Evolutionary conservation across 345 rosid species (phyloP).

Genomic region (Camelina laxa): DNA sequence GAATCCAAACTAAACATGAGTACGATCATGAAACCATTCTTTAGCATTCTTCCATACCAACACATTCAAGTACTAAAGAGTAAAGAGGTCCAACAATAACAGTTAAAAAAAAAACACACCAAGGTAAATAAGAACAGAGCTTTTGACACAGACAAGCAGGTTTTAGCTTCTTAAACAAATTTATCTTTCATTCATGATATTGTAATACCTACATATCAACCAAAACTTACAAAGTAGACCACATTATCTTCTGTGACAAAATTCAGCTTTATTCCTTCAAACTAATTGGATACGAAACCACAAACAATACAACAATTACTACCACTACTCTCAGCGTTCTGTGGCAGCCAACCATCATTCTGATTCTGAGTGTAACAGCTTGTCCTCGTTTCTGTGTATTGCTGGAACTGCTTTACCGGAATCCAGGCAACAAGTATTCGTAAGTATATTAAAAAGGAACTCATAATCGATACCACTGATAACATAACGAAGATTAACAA

Average conservation of each 20-base stretch:
- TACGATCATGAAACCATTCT: not conserved
- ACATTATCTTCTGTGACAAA: conserved; percentile 15
- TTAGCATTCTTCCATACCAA: not conserved
- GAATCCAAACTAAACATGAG: not conserved
- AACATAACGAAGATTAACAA: not conserved
- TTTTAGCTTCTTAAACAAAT: not conserved
- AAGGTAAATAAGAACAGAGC: not conserved
- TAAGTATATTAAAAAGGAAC: conserved; percentile 5
- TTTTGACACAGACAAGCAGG: not conserved
- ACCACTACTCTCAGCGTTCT: conserved; percentile 15
- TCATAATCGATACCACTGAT: not conserved
- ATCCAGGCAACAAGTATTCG: conserved; percentile 23
- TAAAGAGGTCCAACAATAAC: not conserved
- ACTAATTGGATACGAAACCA: conserved; percentile 7
- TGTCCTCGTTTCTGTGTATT: conserved; percentile 8
- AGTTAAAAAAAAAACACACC: not conserved
- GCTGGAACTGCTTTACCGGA: conserved; percentile 22
- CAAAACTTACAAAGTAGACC: conserved; percentile 9
- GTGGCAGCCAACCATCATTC: conserved; percentile 22
- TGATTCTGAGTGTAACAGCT: conserved; percentile 29
- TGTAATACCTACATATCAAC: not conserved
- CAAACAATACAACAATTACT: conserved; percentile 14
- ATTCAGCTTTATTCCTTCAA: conserved; percentile 8
- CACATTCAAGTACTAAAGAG: not conserved
- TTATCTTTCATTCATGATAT: conserved; percentile 9